phyloP scores from a whole-genome alignment of 23 red algal species.

The Chondrus crispus region DNA sequence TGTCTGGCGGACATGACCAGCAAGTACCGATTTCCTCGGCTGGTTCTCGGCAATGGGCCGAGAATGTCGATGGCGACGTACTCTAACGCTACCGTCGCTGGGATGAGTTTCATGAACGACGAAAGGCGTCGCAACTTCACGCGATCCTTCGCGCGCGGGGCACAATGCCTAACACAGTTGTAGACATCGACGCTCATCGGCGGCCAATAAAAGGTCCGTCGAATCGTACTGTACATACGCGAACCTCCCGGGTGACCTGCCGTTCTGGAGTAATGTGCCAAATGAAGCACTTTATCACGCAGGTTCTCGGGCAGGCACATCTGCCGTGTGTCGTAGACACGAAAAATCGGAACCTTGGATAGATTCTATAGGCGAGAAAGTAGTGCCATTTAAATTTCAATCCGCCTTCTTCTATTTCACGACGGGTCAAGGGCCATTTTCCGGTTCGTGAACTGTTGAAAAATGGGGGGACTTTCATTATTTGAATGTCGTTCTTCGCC shows the following conservation, averaged over 20 bases:
- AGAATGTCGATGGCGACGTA: not conserved
- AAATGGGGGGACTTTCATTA: not conserved
- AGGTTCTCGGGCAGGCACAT: not conserved
- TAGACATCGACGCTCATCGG: not conserved
- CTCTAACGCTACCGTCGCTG: not conserved
- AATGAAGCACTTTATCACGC: not conserved
- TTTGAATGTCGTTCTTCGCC: slow-evolving; percentile 3
- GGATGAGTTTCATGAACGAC: not conserved
- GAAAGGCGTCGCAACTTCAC: no score
- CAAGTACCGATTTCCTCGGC: not conserved
- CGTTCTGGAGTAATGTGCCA: not conserved
- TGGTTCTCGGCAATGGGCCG: not conserved
- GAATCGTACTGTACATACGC: not conserved
- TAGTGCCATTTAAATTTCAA: not conserved
- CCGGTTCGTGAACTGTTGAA: no score
- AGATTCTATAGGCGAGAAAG: slow-evolving; percentile 30
- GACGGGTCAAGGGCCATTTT: no score
- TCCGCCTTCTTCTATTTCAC: no score
- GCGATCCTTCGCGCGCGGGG: not conserved
- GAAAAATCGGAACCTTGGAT: not conserved
- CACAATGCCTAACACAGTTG: not conserved
- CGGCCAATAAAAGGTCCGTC: not conserved
- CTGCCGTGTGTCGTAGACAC: not conserved
- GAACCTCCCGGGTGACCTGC: not conserved
- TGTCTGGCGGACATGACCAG: not conserved